Evolutionary conservation across 2,329 filamentous ascomycete species (phyloP).

Genomic region (Aspergillus transmontanensis): DNA sequence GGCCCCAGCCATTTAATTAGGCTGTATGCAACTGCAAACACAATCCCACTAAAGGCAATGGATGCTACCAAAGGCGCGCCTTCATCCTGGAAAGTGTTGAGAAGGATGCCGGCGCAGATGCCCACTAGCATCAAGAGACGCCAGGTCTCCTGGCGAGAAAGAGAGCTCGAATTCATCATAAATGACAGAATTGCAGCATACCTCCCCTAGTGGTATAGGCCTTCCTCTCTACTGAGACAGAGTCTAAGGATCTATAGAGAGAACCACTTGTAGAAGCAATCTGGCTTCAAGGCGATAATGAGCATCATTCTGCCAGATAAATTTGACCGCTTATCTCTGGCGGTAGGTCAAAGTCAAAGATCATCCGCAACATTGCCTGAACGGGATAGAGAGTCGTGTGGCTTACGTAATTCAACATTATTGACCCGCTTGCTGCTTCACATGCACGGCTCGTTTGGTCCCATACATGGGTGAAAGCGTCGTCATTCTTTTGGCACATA

Average conservation of each 20-base stretch:
- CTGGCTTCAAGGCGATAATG: constrained; percentile 31
- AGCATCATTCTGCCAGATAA: constrained; percentile 19
- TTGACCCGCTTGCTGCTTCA: constrained; percentile 13
- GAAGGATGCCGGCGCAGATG: constrained; percentile 71
- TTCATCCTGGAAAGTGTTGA: constrained; percentile 78
- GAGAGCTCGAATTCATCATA: constrained; percentile 39
- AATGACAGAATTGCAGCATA: constrained; percentile 11
- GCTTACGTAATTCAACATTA: constrained; percentile 6
- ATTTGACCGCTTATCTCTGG: constrained; percentile 28
- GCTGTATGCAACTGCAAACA: constrained; percentile 78
- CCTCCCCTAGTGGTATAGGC: background rate
- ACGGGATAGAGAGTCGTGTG: background rate
- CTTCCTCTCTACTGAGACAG: background rate
- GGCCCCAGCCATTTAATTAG: constrained; percentile 93
- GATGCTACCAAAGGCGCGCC: constrained; percentile 89
- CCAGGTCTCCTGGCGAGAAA: constrained; percentile 58
- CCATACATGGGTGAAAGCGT: constrained; percentile 11
- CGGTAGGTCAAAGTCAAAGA: constrained; percentile 22
- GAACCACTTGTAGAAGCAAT: constrained; percentile 25
- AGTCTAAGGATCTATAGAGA: background rate
- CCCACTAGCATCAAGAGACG: constrained; percentile 65
- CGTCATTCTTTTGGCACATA: background rate
- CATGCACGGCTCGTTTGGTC: constrained; percentile 13
- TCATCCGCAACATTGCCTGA: constrained; percentile 5
- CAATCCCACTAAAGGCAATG: constrained; percentile 80